Percentiles rank a stretch among this genome's conserved stretches.
Conservation (phyloP, 1,139 yeast genomes). For the Hansenula sp. region DNA sequence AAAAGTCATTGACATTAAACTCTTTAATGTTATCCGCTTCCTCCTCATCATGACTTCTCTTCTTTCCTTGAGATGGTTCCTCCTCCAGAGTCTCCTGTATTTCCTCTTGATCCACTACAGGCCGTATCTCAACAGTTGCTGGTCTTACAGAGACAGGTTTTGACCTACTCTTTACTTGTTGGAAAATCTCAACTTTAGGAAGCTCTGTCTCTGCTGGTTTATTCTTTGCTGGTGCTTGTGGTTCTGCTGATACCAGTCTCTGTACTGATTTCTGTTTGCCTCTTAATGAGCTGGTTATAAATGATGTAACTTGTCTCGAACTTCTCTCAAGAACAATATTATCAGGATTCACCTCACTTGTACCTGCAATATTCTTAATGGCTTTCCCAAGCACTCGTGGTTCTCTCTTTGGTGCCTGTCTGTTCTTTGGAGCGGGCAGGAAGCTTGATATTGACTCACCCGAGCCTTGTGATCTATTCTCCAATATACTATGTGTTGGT, state of each 20-base stretch:
- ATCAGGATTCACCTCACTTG: conserved; percentile 11
- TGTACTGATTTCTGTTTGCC: background rate
- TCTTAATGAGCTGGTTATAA: conserved; percentile 15
- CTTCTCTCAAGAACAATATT: conserved; percentile 14
- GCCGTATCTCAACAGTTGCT: background rate
- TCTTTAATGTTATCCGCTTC: conserved; percentile 11
- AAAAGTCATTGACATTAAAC: conserved; percentile 17
- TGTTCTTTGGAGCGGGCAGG: conserved; percentile 20
- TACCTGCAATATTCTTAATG: conserved; percentile 10
- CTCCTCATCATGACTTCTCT: background rate
- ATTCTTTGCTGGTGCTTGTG: too few species aligned
- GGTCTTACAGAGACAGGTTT: background rate
- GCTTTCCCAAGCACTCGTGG: conserved; percentile 16
- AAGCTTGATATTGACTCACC: conserved; percentile 17
- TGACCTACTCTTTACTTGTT: conserved; percentile 2
- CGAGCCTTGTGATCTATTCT: background rate
- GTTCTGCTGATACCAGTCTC: background rate
- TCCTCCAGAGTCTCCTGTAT: background rate
- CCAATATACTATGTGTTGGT: background rate
- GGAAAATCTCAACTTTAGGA: background rate
- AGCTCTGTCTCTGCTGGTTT: background rate
- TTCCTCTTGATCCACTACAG: background rate
- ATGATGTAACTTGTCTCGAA: conserved; percentile 14
- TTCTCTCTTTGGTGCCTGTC: conserved; percentile 6
- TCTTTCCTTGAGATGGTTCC: background rate